These are phyloP conservation scores for Cenchrus purpureus DNA, from an alignment of 176 grass and related monocot genomes.

Conservation along the genomic window DNA sequence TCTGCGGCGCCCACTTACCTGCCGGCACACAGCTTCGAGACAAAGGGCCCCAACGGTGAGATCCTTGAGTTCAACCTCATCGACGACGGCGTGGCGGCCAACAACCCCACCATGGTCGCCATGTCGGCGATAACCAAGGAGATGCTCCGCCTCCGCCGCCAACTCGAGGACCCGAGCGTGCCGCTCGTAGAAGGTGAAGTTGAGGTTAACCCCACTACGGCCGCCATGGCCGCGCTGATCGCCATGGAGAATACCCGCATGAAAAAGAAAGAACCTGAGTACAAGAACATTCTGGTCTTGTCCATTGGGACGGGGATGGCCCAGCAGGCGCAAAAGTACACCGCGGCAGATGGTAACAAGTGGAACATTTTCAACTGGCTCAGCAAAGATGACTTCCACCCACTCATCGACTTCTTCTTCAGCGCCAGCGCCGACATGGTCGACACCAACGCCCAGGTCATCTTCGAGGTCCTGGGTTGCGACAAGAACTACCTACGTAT, in stretches of 20 bases:
- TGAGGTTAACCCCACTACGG: not conserved
- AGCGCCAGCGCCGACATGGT: constrained; percentile 39
- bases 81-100: not conserved
- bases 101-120: constrained; percentile 4
- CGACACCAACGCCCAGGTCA: not conserved
- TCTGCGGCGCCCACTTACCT: too few relatives aligned
- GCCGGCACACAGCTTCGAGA: too few relatives aligned
- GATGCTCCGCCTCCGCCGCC: not conserved
- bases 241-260: not conserved
- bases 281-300: constrained; percentile 51
- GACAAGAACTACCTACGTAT: constrained; percentile 5
- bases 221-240: not conserved
- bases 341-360: constrained; percentile 8
- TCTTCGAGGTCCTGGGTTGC: not conserved
- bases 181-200: too few relatives aligned
- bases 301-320: constrained; percentile 57
- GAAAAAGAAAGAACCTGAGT: not conserved
- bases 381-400: constrained; percentile 30
- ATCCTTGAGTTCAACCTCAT: too few relatives aligned
- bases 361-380: constrained; percentile 58
- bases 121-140: not conserved
- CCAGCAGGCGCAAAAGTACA: constrained; percentile 42
- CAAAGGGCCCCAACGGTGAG: too few relatives aligned
- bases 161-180: too few relatives aligned
- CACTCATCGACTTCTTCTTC: constrained; percentile 59